Percentiles rank a stretch among this genome's conserved stretches.
These are phyloP conservation scores for Curvularia verruculosa DNA, from an alignment of 2,329 filamentous ascomycete genomes.

Conservation along the genomic window DNA sequence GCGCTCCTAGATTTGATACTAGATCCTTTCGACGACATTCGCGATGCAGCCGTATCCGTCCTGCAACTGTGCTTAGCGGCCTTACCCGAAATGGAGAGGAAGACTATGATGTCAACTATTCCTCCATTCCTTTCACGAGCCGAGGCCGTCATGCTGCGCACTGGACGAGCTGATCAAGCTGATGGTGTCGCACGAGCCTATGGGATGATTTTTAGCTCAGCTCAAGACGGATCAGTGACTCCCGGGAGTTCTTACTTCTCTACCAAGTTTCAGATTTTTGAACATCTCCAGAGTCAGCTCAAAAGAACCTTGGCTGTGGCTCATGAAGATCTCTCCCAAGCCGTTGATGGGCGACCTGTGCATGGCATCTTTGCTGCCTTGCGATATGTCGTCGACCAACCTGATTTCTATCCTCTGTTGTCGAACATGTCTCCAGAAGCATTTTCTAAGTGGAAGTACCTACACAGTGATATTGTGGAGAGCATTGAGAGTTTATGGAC, in stretches of 20 bases:
- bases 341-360: conserved; percentile 57
- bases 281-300: conserved; percentile 64
- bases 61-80: conserved; percentile 47
- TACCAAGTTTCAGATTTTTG: conserved; percentile 58
- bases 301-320: conserved; percentile 69
- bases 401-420: conserved; percentile 39
- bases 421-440: conserved; percentile 13
- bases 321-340: conserved; percentile 67
- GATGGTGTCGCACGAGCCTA: conserved; percentile 85
- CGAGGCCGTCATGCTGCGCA: conserved; percentile 66
- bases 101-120: conserved; percentile 20
- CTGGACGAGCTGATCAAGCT: conserved; percentile 87
- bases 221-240: conserved; percentile 8
- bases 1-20: conserved; percentile 78
- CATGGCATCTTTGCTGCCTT: conserved; percentile 53
- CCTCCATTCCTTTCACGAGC: conserved; percentile 44
- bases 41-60: conserved; percentile 60
- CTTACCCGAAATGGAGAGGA: conserved; percentile 21
- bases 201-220: conserved; percentile 70
- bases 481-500: conserved; percentile 76
- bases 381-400: conserved; percentile 58
- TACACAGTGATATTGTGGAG: conserved; percentile 64
- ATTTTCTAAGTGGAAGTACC: conserved; percentile 37
- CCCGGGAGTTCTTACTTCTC: conserved; percentile 20
- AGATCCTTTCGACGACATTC: conserved; percentile 92